Percentiles rank a stretch among this genome's conserved stretches.
Conservation (phyloP, 352 stramenopile species). For the Globisporangium orthogonon region DNA sequence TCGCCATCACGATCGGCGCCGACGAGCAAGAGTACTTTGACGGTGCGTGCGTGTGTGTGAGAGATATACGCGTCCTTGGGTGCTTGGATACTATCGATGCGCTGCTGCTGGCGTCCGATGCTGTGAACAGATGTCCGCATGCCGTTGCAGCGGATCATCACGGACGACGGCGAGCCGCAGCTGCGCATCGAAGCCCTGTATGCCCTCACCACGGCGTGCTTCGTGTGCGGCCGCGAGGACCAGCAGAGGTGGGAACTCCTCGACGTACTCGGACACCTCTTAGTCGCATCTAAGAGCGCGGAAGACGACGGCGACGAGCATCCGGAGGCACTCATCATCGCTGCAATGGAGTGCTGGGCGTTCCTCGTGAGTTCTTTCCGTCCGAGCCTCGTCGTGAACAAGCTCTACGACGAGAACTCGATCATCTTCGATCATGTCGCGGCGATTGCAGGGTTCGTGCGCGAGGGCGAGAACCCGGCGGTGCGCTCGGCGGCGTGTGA, state of each 20-base stretch:
- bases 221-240: constrained; percentile 54
- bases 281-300: constrained; percentile 37
- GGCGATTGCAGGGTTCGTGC: constrained; percentile 43
- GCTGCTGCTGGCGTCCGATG: too few relatives aligned
- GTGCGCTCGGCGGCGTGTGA: constrained; percentile 46
- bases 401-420: constrained; percentile 40
- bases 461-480: constrained; percentile 30
- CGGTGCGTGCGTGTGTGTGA: constrained; percentile 7
- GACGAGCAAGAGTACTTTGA: constrained; percentile 52
- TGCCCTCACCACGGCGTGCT: constrained; percentile 46
- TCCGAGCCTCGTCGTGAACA: constrained; percentile 32
- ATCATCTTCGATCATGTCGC: constrained; percentile 46
- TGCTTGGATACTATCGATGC: too few relatives aligned
- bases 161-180: constrained; percentile 29
- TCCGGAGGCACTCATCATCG: constrained; percentile 36
- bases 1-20: constrained; percentile 47
- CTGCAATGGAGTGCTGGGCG: constrained; percentile 60
- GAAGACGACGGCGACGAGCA: constrained; percentile 46
- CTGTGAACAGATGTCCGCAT: constrained; percentile 24
- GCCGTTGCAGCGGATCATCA: constrained; percentile 38
- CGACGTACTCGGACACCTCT: constrained; percentile 36
- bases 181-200: constrained; percentile 49
- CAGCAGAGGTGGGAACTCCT: constrained; percentile 53
- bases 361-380: constrained; percentile 48
- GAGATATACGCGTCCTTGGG: too few relatives aligned